phyloP scores from a whole-genome alignment of 1,284 basidiomycete species.

The Sporisorium reilianum region DNA sequence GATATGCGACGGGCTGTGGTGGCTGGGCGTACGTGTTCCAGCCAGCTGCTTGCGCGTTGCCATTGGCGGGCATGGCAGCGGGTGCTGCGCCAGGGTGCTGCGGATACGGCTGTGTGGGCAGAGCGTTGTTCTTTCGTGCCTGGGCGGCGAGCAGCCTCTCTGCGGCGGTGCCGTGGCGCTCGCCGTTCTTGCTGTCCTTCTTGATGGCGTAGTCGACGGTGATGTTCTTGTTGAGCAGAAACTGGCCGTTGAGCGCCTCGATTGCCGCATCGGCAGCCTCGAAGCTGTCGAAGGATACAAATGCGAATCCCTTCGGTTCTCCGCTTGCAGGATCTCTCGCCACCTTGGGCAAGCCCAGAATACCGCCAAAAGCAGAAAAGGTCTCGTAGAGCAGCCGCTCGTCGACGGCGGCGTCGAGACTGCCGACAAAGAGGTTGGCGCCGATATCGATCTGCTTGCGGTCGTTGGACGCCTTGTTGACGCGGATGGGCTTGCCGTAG shows the following conservation, averaged over 20 bases:
- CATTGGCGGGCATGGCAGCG: conserved; percentile 18
- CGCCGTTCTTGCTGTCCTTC: conserved; percentile 96
- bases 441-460: conserved; percentile 98
- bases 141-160: conserved; percentile 94
- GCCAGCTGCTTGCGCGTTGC: background rate
- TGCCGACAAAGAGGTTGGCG: conserved; percentile 96
- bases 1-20: conserved; percentile 8
- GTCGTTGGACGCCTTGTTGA: conserved; percentile 94
- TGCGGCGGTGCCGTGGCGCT: conserved; percentile 93
- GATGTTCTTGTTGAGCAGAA: conserved; percentile 97
- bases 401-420: conserved; percentile 91
- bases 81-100: conserved; percentile 10
- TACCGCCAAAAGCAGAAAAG: conserved; percentile 91
- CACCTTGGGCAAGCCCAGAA: conserved; percentile 94
- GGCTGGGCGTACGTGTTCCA: background rate
- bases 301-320: conserved; percentile 93
- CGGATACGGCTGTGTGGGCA: conserved; percentile 72
- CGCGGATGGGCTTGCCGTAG: conserved; percentile 96
- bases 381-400: conserved; percentile 93
- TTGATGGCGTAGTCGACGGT: conserved; percentile 98
- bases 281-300: conserved; percentile 96
- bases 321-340: conserved; percentile 87
- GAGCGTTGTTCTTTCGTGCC: conserved; percentile 91
- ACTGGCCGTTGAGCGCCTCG: conserved; percentile 96
- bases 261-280: conserved; percentile 95